Conservation (phyloP, 768 basidiomycete species). For the Pulveroboletus frians region DNA sequence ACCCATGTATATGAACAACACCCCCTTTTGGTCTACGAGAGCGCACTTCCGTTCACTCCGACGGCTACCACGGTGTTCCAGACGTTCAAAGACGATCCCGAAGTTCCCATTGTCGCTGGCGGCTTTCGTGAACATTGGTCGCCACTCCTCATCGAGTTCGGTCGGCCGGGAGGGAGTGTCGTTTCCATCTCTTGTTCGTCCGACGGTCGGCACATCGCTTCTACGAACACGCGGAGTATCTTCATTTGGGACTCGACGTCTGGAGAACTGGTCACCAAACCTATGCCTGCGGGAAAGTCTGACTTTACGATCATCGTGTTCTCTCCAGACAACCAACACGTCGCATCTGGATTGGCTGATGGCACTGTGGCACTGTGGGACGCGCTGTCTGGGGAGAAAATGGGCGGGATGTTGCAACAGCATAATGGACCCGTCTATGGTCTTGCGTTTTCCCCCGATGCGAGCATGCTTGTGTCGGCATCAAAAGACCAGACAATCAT, state of each 20-base stretch:
- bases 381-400: slow-evolving; percentile 19
- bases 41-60: slow-evolving; percentile 30
- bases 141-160: slow-evolving; percentile 29
- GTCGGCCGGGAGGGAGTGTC: slow-evolving; percentile 11
- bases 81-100: slow-evolving; percentile 23
- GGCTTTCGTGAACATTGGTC: slow-evolving; percentile 30
- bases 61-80: slow-evolving; percentile 23
- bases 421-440: slow-evolving; percentile 21
- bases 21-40: slow-evolving; percentile 29
- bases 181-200: slow-evolving; percentile 21
- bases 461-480: slow-evolving; percentile 19
- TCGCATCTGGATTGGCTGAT: slow-evolving; percentile 22
- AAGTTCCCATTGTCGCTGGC: slow-evolving; percentile 21
- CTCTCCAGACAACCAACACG: slow-evolving; percentile 23
- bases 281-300: slow-evolving; percentile 9
- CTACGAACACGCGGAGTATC: slow-evolving; percentile 17
- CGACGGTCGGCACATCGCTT: slow-evolving; percentile 28
- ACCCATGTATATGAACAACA: slow-evolving; percentile 29
- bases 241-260: slow-evolving; percentile 26
- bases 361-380: slow-evolving; percentile 28
- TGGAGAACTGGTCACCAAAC: slow-evolving; percentile 21
- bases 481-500: slow-evolving; percentile 25
- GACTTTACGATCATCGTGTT: slow-evolving; percentile 22
- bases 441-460: slow-evolving; percentile 31
- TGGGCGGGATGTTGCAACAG: slow-evolving; percentile 11